Evolutionary conservation across 2,329 filamentous ascomycete genomes (phyloP), one percentile per base, ranked within the genome.

Genomic region (Tolypocladium cylindrosporum): DNA sequence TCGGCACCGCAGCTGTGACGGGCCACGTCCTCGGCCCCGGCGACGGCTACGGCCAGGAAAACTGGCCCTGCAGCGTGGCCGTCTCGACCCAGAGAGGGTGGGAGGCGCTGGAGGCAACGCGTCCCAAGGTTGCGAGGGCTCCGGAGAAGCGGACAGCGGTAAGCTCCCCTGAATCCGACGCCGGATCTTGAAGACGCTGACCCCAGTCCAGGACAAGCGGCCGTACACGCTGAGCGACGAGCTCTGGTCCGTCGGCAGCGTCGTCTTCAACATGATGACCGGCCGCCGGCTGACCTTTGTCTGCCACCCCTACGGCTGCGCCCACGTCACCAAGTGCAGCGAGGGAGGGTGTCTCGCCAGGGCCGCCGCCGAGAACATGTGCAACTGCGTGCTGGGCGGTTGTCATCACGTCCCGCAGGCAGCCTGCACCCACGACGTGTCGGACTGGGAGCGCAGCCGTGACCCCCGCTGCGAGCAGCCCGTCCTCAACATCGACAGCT

Each of bases 261-360:
- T 74, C 36, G 59, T 78, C 52, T 74, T 72, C 61, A 68, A 65
- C 55, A 77, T 78, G 75, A 78, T 78, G 75, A 67, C 64, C 10
- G 69, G 69, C 8, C 42, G 53, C 4, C 19, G 51, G 11, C 64
- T 57, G 27, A 58, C 59, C 4, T 56, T 59, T 55, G 27, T 27
- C 40, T 67, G 68, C 55, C 53, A 60, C 9, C 36, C 58, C 14
- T 65, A 62, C 55, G 59, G 59, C 5, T 66, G 63, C 60, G 71
- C 57, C 60, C 71, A 59, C 59, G 62, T 69, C 3, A 63, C 68
- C 31, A 64, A 66, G 19, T 76, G 73, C 59, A 6, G 50, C 39
- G 7, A 55, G 1, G 67, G 65, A 21, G 65, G 63, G 1, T 72
- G 69, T 58, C 59, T 67, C 34, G 69, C 72, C 54, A 52, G 50